phyloP scores from a whole-genome alignment of 2,329 filamentous ascomycete species.

The Aspergillus terreus region DNA sequence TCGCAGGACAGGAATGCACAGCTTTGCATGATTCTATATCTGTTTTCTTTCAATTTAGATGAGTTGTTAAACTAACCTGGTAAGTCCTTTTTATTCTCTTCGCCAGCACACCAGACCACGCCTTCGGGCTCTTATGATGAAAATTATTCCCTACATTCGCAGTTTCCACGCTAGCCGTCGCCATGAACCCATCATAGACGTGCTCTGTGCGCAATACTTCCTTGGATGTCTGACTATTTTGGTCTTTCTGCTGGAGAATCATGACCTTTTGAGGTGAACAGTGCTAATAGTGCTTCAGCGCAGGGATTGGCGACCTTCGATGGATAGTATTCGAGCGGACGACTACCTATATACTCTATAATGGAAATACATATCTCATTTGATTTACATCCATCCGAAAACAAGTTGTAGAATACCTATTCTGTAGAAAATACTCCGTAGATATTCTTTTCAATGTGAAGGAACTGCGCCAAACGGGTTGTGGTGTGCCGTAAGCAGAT shows the following conservation, averaged over 20 bases:
- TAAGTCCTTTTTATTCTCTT: slow-evolving; percentile 15
- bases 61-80: slow-evolving; percentile 14
- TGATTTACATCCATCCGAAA: neutral
- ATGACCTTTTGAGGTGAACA: neutral
- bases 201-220: slow-evolving; percentile 35
- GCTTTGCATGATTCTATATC: neutral
- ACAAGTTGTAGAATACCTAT: neutral
- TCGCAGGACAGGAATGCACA: no score
- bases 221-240: slow-evolving; percentile 35
- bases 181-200: slow-evolving; percentile 33
- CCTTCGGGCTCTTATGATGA: slow-evolving; percentile 35
- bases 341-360: no score
- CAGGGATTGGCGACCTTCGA: neutral
- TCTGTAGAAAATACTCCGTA: neutral
- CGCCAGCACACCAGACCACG: slow-evolving; percentile 15
- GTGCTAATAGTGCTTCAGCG: neutral
- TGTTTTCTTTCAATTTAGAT: neutral
- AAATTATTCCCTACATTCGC: slow-evolving; percentile 42
- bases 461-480: neutral
- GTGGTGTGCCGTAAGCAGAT: neutral
- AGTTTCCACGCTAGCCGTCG: slow-evolving; percentile 39
- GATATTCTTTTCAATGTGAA: neutral
- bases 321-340: no score
- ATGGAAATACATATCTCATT: no score
- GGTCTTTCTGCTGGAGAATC: neutral